These are phyloP conservation scores for Babesia sp. DNA, from an alignment of 169 alveolate genomes.

Conservation along the genomic window DNA sequence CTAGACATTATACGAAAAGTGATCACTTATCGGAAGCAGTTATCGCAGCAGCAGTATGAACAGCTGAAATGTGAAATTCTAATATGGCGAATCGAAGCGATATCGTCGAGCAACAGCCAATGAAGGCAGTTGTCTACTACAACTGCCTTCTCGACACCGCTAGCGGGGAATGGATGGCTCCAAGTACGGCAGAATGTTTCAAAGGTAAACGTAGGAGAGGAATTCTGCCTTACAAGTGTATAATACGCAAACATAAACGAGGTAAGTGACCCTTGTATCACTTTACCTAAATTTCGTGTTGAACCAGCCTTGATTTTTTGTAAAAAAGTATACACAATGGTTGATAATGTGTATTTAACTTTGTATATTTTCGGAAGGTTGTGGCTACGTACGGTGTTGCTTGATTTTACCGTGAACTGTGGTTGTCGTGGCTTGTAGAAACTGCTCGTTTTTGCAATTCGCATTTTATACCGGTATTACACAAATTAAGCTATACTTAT, in stretches of 20 bases:
- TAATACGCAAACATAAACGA: conserved; percentile 16
- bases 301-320: too few species aligned
- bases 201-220: not conserved
- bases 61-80: too few species aligned
- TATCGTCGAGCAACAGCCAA: not conserved
- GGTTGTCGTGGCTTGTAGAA: not conserved
- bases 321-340: too few species aligned
- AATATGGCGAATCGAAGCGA: conserved; percentile 6
- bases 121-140: not conserved
- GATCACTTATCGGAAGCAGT: not conserved
- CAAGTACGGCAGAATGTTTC: not conserved
- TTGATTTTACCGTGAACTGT: too few species aligned
- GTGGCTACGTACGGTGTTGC: too few species aligned
- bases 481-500: not conserved
- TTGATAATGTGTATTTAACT: too few species aligned
- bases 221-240: conserved; percentile 4
- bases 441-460: not conserved
- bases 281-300: too few species aligned
- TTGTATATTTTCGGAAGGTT: too few species aligned
- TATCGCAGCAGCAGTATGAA: too few species aligned
- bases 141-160: conserved; percentile 16
- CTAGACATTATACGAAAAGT: not conserved
- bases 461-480: not conserved
- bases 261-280: conserved; percentile 11
- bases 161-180: conserved; percentile 15